A percentile compares a stretch with the other conserved stretches of the same genome.
Conservation (phyloP, 495 filamentous ascomycete species). For the Trichoderma erinaceum region DNA sequence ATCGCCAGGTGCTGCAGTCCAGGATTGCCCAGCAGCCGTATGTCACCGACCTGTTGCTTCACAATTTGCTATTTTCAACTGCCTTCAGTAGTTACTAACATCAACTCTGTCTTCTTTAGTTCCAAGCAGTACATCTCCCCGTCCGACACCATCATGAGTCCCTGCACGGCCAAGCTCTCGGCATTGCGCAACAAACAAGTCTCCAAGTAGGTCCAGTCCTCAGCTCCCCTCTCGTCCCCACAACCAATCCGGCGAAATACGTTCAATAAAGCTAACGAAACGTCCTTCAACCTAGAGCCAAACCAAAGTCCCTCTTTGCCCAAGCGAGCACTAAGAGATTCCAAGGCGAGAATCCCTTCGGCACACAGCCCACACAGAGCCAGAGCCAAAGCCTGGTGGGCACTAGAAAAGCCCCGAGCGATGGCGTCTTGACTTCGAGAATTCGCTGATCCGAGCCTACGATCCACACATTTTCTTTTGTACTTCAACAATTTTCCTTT, state of each 20-base stretch:
- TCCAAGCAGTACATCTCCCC: conserved; percentile 78
- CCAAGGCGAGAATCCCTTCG: conserved; percentile 30
- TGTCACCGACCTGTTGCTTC: conserved; percentile 18
- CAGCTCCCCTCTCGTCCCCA: background rate
- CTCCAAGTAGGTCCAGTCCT: conserved; percentile 47
- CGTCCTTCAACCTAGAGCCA: conserved; percentile 35
- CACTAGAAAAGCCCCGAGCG: background rate
- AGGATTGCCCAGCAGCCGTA: conserved; percentile 67
- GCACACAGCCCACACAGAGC: conserved; percentile 8
- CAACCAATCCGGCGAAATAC: no score
- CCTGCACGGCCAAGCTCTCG: conserved; percentile 83
- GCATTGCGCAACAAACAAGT: conserved; percentile 79
- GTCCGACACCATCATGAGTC: conserved; percentile 86
- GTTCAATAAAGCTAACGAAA: conserved; percentile 8
- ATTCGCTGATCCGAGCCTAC: background rate
- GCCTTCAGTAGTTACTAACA: background rate
- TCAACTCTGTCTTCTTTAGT: conserved; percentile 15
- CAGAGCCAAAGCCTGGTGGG: background rate
- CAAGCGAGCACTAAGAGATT: conserved; percentile 53
- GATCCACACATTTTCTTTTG: background rate
- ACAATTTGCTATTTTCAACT: background rate
- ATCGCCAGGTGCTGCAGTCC: conserved; percentile 68
- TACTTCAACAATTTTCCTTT: background rate
- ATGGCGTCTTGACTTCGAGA: background rate
- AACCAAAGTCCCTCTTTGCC: conserved; percentile 60